Evolutionary conservation across 1,139 yeast genomes (phyloP).

Genomic region (Candida freyschussii): DNA sequence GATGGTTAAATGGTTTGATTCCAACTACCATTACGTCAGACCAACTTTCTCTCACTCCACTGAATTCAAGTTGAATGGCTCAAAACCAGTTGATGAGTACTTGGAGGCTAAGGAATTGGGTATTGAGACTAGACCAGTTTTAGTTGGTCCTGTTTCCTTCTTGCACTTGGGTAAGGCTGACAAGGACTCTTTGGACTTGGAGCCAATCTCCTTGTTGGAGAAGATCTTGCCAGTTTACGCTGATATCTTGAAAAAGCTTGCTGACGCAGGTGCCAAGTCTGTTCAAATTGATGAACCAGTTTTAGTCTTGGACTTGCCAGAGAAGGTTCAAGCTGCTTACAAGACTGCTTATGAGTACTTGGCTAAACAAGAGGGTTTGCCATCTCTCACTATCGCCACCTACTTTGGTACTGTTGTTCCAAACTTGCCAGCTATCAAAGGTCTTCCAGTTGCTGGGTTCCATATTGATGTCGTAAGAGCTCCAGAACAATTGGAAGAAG

Average conservation of each 20-base stretch:
- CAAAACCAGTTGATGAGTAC: constrained; percentile 96
- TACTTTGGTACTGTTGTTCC: constrained; percentile 99
- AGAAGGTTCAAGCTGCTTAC: constrained; percentile 77
- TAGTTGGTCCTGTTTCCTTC: constrained; percentile 95
- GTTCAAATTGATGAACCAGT: constrained; percentile 98
- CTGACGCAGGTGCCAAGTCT: constrained; percentile 89
- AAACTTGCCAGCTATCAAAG: constrained; percentile 84
- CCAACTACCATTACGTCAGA: constrained; percentile 99
- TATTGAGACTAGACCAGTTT: constrained; percentile 93
- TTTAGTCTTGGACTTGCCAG: constrained; percentile 89
- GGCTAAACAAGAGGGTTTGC: constrained; percentile 58
- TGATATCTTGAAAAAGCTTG: constrained; percentile 80
- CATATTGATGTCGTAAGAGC: constrained; percentile 96
- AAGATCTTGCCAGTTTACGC: constrained; percentile 90
- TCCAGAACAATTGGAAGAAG: constrained; percentile 92
- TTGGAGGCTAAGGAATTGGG: constrained; percentile 97
- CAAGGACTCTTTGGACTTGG: constrained; percentile 93
- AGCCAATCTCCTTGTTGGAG: constrained; percentile 83
- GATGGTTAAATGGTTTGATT: constrained; percentile 99
- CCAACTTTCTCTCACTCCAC: constrained; percentile 97
- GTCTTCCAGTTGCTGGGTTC: constrained; percentile 89
- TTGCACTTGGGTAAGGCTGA: constrained; percentile 95
- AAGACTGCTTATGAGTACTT: constrained; percentile 78
- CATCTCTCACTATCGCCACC: constrained; percentile 79
- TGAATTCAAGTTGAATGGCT: constrained; percentile 90